Base-by-base conservation (phyloP, 2,329 filamentous ascomycete species). In the Lithohypha guttulata region DNA sequence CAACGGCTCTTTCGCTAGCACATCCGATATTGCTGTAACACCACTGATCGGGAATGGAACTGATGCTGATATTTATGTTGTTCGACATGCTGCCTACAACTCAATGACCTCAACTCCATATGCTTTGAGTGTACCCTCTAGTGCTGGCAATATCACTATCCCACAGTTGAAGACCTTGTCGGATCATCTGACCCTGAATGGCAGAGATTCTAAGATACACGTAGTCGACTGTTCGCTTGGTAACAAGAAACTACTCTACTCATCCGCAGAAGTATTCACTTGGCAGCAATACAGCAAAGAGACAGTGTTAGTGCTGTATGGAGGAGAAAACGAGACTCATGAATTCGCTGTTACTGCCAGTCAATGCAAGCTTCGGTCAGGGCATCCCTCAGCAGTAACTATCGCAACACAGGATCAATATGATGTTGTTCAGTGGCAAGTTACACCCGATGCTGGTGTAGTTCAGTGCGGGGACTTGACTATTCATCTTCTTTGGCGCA, bases 11-110 rank as follows among this genome's bases (percentile, higher is more conserved):
- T 70, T 71, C 17, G 62, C 71, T 2, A 74, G 71, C 52, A 76
- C 67, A 18, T 54, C 65, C 3, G 46, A 55, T 1, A 63, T 67
- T 29, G 61, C 81, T 10, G 68, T 74, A 14, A 84, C 81, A 1
- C 75, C 77, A 0, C 57, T 85, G 1, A 60, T 70, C 1, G 70
- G 68, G 13, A 66, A 75, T 35, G 58, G 57, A 27, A 71, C 72
- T 0, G 65, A 61, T 0, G 65, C 67, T 2, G 71, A 65, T 19
- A 84, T 81, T 59, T 86, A 77, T 54, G 66, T 87, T 2, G 61
- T 78, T 3, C 67, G 81, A 25, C 82, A 89, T 51, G 58, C 71
- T 0, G 71, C 77, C 40, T 84, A 81, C 53, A 70, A 73, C n/a
- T 71, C 68, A 11, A 60, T 67, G 0, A 65, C 59, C 0, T 68